Base-by-base conservation (phyloP, 129 eudicot genomes). In the Calendula officinalis region DNA sequence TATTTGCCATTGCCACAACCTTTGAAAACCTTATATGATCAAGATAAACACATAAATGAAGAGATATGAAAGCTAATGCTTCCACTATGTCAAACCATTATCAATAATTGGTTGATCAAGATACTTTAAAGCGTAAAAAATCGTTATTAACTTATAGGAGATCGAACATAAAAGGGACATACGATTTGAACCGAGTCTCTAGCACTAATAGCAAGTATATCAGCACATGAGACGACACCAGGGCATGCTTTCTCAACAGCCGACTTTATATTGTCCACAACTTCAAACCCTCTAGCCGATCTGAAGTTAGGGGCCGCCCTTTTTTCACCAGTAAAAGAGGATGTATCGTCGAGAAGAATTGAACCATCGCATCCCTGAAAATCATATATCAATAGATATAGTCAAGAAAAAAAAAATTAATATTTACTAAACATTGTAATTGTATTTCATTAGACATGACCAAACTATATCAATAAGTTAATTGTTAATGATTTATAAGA, bases 351-450 rank as follows among this genome's bases (percentile, higher is more conserved):
- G 3, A 89, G 84, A 14, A 89, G 87, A 67, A 89, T 36, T n/a
- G 96, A 89, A 52, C 94, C 96, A 30, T 89, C 94, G 16, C 96
- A 89, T 63, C 96, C 96, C 96, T 89, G 58, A 27, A 54, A 60
- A 8, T 4, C 1, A 64, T 8, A 32, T 22, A 22, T 22, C 30
- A 22, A 22, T 22, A 0, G 30, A 22, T 22, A 0, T 0, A 22
- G 30, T 22, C 30, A 22, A 22, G 30, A 22, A 22, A 22, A 22
- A 22, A 22, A 22, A 22, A 22, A 22, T 22, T 22, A 2, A 22
- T n/a, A 35, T 17, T 9, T 48, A 9, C 6, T 12, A 62, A 27
- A 27, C 53, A 46, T 15, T 22, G 30, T 22, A 22, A 22, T 22
- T 22, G 30, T 22, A 22, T 22, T 22, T 22, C 30, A 22, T 22